Base-by-base conservation (phyloP, 2,329 filamentous ascomycete species). In the Zarea fungicola region DNA sequence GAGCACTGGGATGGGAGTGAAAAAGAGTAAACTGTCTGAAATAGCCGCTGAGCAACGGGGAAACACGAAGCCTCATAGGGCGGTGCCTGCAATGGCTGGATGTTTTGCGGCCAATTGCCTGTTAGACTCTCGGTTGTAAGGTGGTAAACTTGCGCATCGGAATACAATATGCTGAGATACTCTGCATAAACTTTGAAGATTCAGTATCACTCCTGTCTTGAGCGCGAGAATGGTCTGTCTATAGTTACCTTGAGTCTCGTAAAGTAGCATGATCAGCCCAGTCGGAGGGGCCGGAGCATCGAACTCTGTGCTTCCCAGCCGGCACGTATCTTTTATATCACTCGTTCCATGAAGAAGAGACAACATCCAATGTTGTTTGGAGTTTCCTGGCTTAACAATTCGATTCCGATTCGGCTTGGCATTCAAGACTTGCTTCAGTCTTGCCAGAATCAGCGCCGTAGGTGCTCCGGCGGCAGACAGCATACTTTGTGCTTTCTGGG, bases 321-420 rank as follows among this genome's bases (percentile, higher is more conserved):
- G 23, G 16, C 35, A 29, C 29, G 36, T n/a, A 48, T 41, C 26
- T 34, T 26, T 21, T 32, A 48, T 35, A 28, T 40, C 36, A 31
- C 70, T 72, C 57, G 72, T 68, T 54, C 67, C 69, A 52, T 74
- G 71, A 45, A 86, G 64, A 1, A 73, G 73, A 23, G 76, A 81
- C 28, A 84, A 67, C 67, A 89, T 76, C 80, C 80, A 84, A 34
- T 77, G 65, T 56, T 80, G 78, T 58, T 78, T 78, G 53, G 78
- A 75, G 41, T 78, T 66, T 50, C 77, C 76, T 4, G 77, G 57
- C 43, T 77, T 73, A 55, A 70, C 69, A 55, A 74, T 76, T 18
- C 78, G 62, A 31, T 66, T 70, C 3, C 73, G 68, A 48, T 77
- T 73, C 1, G 32, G 8, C n/a, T 26, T 31, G 1, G 26, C 18